Evolutionary conservation across 2,329 filamentous ascomycete species (phyloP).

Genomic region (Calcarisporium arbuscula): DNA sequence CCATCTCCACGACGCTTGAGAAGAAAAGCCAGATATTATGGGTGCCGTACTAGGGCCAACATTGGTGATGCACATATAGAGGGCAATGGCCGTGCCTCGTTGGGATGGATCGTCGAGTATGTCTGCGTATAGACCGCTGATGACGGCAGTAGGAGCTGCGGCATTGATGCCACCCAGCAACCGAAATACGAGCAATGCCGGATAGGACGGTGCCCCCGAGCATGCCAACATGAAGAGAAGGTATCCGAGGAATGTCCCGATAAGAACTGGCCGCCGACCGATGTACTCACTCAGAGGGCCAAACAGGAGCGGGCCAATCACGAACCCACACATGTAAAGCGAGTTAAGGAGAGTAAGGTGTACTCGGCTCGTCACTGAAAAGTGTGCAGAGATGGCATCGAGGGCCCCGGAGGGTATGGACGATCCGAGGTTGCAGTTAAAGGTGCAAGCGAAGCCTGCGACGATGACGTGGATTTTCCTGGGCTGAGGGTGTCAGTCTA

Average conservation of each 20-base stretch:
- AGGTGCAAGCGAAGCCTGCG: conserved; percentile 25
- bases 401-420: conserved; percentile 9
- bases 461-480: conserved; percentile 27
- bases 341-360: conserved; percentile 7
- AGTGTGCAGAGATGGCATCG: conserved; percentile 5
- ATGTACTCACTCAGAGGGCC: conserved; percentile 35
- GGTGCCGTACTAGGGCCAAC: conserved; percentile 8
- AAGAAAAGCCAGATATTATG: conserved; percentile 8
- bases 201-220: too few species aligned
- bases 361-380: conserved; percentile 6
- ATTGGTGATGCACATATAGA: conserved; percentile 29
- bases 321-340: conserved; percentile 11
- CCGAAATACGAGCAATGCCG: conserved; percentile 37
- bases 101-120: conserved; percentile 24
- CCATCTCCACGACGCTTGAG: conserved; percentile 7
- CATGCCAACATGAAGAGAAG: conserved; percentile 25
- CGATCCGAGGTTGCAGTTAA: conserved; percentile 10
- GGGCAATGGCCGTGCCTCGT: conserved; percentile 24
- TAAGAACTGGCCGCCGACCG: conserved; percentile 28
- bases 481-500: too few species aligned
- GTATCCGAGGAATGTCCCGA: conserved; percentile 26
- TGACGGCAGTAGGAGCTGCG: conserved; percentile 26
- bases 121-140: conserved; percentile 26
- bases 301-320: conserved; percentile 31
- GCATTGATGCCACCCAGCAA: conserved; percentile 25